Evolutionary conservation across 345 rosid genomes (phyloP), one percentile per base, ranked within the genome.

Genomic region (Eucalyptus globulus): DNA sequence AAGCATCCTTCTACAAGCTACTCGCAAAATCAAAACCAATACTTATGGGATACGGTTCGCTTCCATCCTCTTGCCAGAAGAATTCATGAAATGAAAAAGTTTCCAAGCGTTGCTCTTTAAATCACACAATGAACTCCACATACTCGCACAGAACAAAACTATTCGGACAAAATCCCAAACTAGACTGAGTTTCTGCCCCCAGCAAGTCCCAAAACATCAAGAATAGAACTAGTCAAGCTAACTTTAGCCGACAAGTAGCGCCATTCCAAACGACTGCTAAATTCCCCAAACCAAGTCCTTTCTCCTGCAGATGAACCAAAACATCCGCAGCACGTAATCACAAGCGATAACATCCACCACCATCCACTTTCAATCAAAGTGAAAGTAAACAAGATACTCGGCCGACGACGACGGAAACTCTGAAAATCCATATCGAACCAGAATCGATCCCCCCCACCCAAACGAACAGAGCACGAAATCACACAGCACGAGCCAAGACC

Each of bases 401-500:
- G 10, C 1, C 2, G 53, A 17, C 65, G n/a, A 69, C 43, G 22
- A 9, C 43, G 7, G 12, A 53, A 37, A 72, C 45, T 72, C 17
- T 3, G 45, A 72, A 72, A 53, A 56, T 40, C 14, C 47, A 40
- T 6, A 76, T 76, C 47, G 16, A 76, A 40, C 85, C 15, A 1
- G 47, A 72, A 88, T 17, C 49, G 37, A 80, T 2, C 8, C 86
- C 86, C 14, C 29, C 62, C 53, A 3, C 53, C 7, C 50, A 56
- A 62, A 19, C 65, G 45, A 89, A 37, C 53, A 29, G 49, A 56
- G 62, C 62, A 24, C 62, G 29, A 56, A 56, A 56, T 56, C 62
- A 56, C 67, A 54, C 86, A n/a, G 26, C 47, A 49, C 34, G 2
- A 51, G 29, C 17, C 69, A 29, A 62, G 16, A 98, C 99, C 99